Evolutionary conservation across 2,329 filamentous ascomycete species (phyloP), one percentile per base, ranked within the genome.

Genomic region (Hypoxylon sp.): DNA sequence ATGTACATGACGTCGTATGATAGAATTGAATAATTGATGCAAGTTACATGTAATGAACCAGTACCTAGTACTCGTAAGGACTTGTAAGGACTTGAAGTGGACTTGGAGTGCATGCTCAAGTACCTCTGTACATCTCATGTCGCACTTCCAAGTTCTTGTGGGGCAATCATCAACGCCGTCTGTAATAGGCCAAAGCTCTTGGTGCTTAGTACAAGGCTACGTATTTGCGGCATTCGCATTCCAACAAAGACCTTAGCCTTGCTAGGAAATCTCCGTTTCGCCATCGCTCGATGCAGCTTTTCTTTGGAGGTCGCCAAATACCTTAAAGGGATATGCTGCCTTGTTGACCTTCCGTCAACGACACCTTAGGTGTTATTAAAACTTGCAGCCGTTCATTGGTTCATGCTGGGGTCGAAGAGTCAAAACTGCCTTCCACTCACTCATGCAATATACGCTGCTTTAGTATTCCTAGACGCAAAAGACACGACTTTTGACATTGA

Each of bases 1-100:
- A 74, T 75, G 73, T 76, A 75, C 70, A 75, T 74, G 71, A 73
- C 32, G 69, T 72, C 70, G 72, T 72, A 74, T 67, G 73, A 74
- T 73, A 74, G 70, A 72, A 67, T 69, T 69, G 66, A 70, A 73
- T 73, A 71, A 39, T 59, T 66, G 62, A 37, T 59, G 56, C 20
- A 10, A 56, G 32, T 48, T 48, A 59, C 24, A 57, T 17, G 49
- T 43, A 19, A 11, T 24, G 20, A 20, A 7, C 17, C 39, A 41
- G n/a, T n/a, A n/a, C n/a, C n/a, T n/a, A n/a, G n/a, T n/a, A n/a
- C 37, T n/a, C 6, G 7, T 11, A 17, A 3, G 11, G 39, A 37
- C 37, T n/a, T n/a, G n/a, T n/a, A n/a, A n/a, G 24, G 39, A 43
- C 6, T 19, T 8, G 7, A 7, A 20, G 39, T 43, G 6, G 6